phyloP scores from a whole-genome alignment of 1,284 basidiomycete genomes.

The Cryptococcus sp. region DNA sequence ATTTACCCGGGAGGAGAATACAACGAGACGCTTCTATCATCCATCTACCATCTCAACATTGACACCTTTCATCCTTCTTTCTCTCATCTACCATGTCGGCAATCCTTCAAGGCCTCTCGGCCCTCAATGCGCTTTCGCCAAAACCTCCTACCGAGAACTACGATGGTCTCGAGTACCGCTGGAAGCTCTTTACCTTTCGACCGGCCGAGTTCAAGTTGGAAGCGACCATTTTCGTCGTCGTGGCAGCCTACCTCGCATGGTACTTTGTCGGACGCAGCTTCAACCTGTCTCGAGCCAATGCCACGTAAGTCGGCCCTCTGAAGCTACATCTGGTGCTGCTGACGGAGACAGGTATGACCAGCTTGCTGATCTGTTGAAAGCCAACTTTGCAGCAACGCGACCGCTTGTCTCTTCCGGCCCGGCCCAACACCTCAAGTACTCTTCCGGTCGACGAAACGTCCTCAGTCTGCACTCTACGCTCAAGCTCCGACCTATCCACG shows the following conservation, averaged over 20 bases:
- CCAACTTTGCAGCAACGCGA: slow-evolving; percentile 31
- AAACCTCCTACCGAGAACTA: slow-evolving; percentile 50
- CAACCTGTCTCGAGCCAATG: slow-evolving; percentile 33
- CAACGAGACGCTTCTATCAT: neutral
- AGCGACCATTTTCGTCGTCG: slow-evolving; percentile 52
- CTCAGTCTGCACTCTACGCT: slow-evolving; percentile 71
- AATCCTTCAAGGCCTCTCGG: slow-evolving; percentile 44
- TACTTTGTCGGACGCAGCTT: slow-evolving; percentile 37
- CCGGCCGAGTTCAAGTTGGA: slow-evolving; percentile 73
- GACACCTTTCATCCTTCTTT: neutral
- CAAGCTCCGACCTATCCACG: slow-evolving; percentile 72
- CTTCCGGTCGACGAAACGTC: slow-evolving; percentile 72
- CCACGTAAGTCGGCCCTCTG: slow-evolving; percentile 34
- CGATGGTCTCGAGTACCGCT: slow-evolving; percentile 60
- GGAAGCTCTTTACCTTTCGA: slow-evolving; percentile 70
- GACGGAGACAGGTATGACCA: slow-evolving; percentile 15
- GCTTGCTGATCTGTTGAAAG: slow-evolving; percentile 13
- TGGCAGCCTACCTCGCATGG: slow-evolving; percentile 46
- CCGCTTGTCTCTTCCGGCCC: slow-evolving; percentile 34
- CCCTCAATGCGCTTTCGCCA: slow-evolving; percentile 51
- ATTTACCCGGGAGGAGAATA: too few species aligned
- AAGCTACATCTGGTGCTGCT: too few species aligned
- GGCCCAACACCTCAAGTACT: slow-evolving; percentile 64
- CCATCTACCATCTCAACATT: neutral
- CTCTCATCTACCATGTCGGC: slow-evolving; percentile 3